Evolutionary conservation across 306 rosid species (phyloP), one percentile per base, ranked within the genome.

Genomic region (Rosa multiflora): DNA sequence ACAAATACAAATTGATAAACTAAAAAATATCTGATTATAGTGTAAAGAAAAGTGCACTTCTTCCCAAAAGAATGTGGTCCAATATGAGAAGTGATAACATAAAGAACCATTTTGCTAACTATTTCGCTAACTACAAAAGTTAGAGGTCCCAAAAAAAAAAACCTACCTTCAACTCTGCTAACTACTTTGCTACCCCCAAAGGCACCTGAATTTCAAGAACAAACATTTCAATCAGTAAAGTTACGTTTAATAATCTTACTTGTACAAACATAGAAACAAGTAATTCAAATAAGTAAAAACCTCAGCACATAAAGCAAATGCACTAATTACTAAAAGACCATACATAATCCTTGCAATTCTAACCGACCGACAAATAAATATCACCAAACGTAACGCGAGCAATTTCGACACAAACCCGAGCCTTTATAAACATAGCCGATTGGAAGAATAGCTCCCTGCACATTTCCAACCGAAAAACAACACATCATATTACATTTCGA

Each of bases 381-480:
- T 42, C 46, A 52, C 21, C 20, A 17, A 52, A 17, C 58, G 2
- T 52, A 52, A 52, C n/a, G 6, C 21, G 20, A 52, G 56, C 32
- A 67, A 61, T 58, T 18, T 59, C 61, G 56, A 63, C 5, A 67
- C 70, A 78, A 83, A 90, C 98, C 96, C 88, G 91, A 88, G 43
- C 97, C 88, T 71, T 88, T 86, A 74, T 21, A 87, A 80, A 91
- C 90, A 87, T 78, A 92, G 77, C 84, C 43, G 66, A 89, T 84
- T 56, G 92, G 93, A 81, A 94, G 79, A 76, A 90, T 20, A 11
- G 89, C 93, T 61, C 96, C 97, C 97, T 94, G 93, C 55, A 51
- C 82, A 71, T 81, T 77, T 69, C 35, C 44, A 82, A 73, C 80
- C 77, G 12, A 85, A 73, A 81, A 73, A 37, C 51, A 74, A 49